Base-by-base conservation (phyloP, 768 basidiomycete species). In the Russula vinacea region DNA sequence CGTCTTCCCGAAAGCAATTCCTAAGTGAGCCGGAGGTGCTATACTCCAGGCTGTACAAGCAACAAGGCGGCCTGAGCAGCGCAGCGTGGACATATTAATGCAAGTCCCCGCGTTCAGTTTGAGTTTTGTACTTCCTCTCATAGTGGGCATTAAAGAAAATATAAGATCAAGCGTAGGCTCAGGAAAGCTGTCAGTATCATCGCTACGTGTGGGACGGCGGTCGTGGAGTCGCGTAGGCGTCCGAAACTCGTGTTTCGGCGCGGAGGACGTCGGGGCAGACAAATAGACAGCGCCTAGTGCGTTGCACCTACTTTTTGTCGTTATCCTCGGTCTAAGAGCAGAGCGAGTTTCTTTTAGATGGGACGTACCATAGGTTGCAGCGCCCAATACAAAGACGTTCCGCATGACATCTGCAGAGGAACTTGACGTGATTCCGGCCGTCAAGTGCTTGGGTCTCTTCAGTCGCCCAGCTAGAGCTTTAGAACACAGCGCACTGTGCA, bases 201-300 rank as follows among this genome's bases (percentile, higher is more conserved):
- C 13, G 55, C 58, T 5, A 57, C 61, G 44, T 61, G 65, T 7
- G 35, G 35, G 8, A 35, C 6, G 35, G 35, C 35, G 35, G 35
- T 10, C 35, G 35, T 1, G 35, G 35, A 3, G 35, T 35, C 10
- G 35, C 35, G 22, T 44, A 32, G 7, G 33, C 61, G 22, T 2
- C 37, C 16, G 16, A 52, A n/a, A 9, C 13, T 66, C 7, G 61
- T 53, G 33, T 58, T 58, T 54, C 52, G 10, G 39, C 17, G 35
- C 11, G 9, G 50, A n/a, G 37, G 62, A 66, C 19, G 42, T 54
- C n/a, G 62, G 62, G 6, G 56, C 61, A 29, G 60, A 66, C 13
- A 66, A 58, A 62, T 58, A 62, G 56, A 57, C 63, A 17, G 50
- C 29, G 6, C 51, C 62, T 13, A 50, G 65, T 66, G 56, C 44